Conservation (phyloP, 768 basidiomycete genomes). For the Collybia sordida region DNA sequence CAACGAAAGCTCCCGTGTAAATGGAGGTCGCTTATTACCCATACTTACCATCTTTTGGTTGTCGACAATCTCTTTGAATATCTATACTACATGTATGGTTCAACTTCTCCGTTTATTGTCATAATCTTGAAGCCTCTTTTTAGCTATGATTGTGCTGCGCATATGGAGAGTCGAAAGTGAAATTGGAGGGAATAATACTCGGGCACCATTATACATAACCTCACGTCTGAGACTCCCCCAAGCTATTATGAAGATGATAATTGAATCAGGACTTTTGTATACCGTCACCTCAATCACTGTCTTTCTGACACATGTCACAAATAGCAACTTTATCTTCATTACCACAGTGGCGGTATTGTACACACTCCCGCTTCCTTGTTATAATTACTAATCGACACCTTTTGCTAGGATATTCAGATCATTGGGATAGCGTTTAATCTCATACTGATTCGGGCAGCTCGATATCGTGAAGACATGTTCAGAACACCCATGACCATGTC, state of each 20-base stretch:
- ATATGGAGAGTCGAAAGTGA: neutral
- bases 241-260: neutral
- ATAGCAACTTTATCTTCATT: neutral
- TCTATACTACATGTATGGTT: slow-evolving; percentile 15
- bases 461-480: too few species aligned
- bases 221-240: neutral
- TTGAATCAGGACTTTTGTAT: neutral
- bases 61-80: slow-evolving; percentile 12
- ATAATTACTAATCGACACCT: too few species aligned
- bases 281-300: neutral
- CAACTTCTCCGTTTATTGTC: too few species aligned
- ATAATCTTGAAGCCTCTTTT: neutral
- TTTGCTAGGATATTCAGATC: too few species aligned
- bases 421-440: too few species aligned
- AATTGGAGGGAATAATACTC: neutral
- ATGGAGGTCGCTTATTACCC: neutral
- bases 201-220: neutral
- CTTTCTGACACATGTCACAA: neutral
- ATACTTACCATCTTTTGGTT: slow-evolving; percentile 8
- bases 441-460: too few species aligned
- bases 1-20: neutral
- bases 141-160: neutral
- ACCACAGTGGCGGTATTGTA: neutral
- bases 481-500: too few species aligned
- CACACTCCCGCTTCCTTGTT: too few species aligned